These are phyloP conservation scores for Eucalyptus sideroxylon DNA, from an alignment of 345 rosid species.

Conservation along the genomic window DNA sequence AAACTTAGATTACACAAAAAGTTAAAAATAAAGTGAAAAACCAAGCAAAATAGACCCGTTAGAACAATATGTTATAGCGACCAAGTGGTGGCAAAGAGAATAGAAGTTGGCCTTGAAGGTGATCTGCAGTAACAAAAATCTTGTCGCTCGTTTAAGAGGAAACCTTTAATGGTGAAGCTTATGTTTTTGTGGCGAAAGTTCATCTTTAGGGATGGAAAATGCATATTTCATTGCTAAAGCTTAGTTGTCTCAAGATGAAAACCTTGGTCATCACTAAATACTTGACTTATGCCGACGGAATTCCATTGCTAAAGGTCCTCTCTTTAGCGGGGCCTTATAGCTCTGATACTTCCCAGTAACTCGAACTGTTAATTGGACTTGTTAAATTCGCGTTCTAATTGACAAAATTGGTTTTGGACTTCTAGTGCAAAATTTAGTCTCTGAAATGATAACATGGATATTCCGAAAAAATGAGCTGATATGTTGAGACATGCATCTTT, in stretches of 20 bases:
- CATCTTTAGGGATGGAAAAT: background rate
- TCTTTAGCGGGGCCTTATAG: background rate
- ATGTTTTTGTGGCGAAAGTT: background rate
- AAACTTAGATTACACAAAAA: no score
- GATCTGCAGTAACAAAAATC: background rate
- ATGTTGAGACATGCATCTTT: background rate
- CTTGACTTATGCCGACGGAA: background rate
- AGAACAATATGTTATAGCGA: background rate
- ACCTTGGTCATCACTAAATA: no score
- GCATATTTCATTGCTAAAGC: no score
- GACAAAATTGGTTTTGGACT: background rate
- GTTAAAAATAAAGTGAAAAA: no score
- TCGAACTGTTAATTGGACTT: background rate
- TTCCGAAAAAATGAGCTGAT: background rate
- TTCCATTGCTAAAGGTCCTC: background rate
- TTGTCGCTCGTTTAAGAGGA: background rate
- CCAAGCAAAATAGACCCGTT: background rate
- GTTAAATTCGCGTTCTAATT: background rate
- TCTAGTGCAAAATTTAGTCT: background rate
- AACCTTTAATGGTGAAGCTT: background rate
- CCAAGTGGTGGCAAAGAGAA: background rate
- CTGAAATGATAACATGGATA: background rate
- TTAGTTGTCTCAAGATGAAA: no score
- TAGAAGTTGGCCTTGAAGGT: background rate
- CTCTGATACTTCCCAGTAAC: background rate